Evolutionary conservation across 2,329 filamentous ascomycete species (phyloP).

Genomic region (Aureobasidium lini): DNA sequence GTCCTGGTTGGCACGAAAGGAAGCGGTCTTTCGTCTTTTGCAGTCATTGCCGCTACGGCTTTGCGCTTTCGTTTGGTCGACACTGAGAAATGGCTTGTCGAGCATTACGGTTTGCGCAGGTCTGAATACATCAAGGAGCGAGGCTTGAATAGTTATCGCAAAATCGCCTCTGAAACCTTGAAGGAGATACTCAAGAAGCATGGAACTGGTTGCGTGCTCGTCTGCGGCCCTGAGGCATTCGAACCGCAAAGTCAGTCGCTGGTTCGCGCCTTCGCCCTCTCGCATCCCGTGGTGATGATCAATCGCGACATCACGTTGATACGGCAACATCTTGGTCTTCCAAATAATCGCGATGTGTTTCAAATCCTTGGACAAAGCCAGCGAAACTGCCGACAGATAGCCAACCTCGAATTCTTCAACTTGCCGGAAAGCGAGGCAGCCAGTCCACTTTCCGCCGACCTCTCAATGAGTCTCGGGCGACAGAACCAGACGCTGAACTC

Average conservation of each 20-base stretch:
- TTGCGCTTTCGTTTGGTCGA: conserved; percentile 63
- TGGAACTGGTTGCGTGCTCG: conserved; percentile 56
- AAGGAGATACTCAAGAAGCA: conserved; percentile 53
- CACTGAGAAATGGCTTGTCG: conserved; percentile 59
- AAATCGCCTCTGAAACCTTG: conserved; percentile 56
- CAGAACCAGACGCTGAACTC: not conserved
- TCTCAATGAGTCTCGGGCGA: not conserved
- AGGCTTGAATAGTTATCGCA: conserved; percentile 55
- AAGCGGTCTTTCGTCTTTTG: conserved; percentile 67
- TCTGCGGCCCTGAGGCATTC: conserved; percentile 63
- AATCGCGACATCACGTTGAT: conserved; percentile 59
- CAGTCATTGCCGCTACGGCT: conserved; percentile 65
- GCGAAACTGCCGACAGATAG: conserved; percentile 56
- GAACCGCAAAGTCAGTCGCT: conserved; percentile 55
- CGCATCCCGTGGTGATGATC: conserved; percentile 64
- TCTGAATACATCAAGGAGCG: conserved; percentile 56
- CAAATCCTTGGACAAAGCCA: conserved; percentile 52
- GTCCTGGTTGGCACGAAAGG: conserved; percentile 64
- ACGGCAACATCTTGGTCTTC: conserved; percentile 50
- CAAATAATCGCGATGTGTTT: conserved; percentile 48
- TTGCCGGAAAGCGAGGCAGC: conserved; percentile 45
- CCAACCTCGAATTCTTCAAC: conserved; percentile 72
- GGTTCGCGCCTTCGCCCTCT: conserved; percentile 54
- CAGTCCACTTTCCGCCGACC: not conserved
- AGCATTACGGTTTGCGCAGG: conserved; percentile 54